Percentiles rank a stretch among this genome's conserved stretches.
Conservation (phyloP, 1,139 yeast genomes). For the Diutina ranongensis region DNA sequence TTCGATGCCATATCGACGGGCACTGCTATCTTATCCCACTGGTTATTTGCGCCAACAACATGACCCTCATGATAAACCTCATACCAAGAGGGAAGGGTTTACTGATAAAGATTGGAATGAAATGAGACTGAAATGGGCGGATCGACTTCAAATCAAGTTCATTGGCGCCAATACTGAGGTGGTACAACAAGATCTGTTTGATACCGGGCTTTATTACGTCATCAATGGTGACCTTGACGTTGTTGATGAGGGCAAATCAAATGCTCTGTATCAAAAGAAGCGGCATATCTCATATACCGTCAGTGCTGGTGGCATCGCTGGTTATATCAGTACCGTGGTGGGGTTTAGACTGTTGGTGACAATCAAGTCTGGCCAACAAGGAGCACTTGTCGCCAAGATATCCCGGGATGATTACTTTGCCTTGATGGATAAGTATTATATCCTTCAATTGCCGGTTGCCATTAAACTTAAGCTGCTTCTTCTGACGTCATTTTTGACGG, state of each 20-base stretch:
- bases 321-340: conserved; percentile 70
- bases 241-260: conserved; percentile 13
- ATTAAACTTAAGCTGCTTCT: conserved; percentile 54
- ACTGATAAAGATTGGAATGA: background rate
- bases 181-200: conserved; percentile 51
- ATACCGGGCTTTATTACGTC: conserved; percentile 70
- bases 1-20: background rate
- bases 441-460: conserved; percentile 69
- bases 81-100: background rate
- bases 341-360: conserved; percentile 74
- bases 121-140: conserved; percentile 54
- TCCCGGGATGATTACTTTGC: conserved; percentile 51
- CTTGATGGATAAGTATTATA: conserved; percentile 65
- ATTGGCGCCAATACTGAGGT: conserved; percentile 44
- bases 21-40: background rate
- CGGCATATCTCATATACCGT: conserved; percentile 40
- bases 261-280: conserved; percentile 10
- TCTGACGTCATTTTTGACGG: conserved; percentile 54
- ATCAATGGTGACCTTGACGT: conserved; percentile 70
- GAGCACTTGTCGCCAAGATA: conserved; percentile 60
- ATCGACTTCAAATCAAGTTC: conserved; percentile 44
- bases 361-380: conserved; percentile 37
- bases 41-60: background rate
- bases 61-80: background rate
- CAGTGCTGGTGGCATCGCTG: conserved; percentile 74